A percentile compares a stretch with the other conserved stretches of the same genome.
These are phyloP conservation scores for Rhizopogon vesiculosus DNA, from an alignment of 768 basidiomycete genomes.

Conservation along the genomic window DNA sequence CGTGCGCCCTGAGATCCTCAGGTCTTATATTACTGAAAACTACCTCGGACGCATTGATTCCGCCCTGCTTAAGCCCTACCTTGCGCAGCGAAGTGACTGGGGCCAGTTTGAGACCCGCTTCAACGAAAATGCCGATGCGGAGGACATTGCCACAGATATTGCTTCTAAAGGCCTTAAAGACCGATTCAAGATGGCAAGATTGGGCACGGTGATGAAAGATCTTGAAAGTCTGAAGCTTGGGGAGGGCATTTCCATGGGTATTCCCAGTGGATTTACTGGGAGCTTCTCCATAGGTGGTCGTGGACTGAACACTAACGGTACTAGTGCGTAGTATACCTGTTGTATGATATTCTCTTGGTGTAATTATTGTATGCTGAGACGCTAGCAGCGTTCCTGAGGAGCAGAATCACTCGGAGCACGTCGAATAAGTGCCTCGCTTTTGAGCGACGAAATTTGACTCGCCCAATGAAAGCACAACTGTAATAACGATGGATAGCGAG, in stretches of 20 bases:
- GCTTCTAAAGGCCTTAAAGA: conserved; percentile 48
- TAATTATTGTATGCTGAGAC: no score
- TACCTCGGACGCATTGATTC: conserved; percentile 92
- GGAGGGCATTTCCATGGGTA: conserved; percentile 55
- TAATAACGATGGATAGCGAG: no score
- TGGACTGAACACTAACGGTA: conserved; percentile 29
- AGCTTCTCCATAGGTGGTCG: conserved; percentile 46
- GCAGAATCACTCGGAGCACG: no score
- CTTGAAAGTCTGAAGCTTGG: conserved; percentile 61
- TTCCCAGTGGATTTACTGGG: conserved; percentile 54
- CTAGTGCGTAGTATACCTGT: not conserved
- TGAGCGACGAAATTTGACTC: no score
- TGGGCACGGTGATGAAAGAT: conserved; percentile 88
- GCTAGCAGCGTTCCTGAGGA: no score
- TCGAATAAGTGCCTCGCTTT: no score
- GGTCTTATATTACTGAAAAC: conserved; percentile 91
- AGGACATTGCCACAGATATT: conserved; percentile 36
- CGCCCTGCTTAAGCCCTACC: conserved; percentile 81
- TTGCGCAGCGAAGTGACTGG: conserved; percentile 90
- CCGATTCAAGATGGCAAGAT: conserved; percentile 56
- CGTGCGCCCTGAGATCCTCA: conserved; percentile 91
- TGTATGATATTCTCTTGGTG: not conserved
- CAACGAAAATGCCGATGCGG: conserved; percentile 49
- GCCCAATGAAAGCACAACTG: no score
- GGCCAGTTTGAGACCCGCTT: conserved; percentile 79